Conservation (phyloP, 2,329 filamentous ascomycete genomes). For the Endothia cerciana region DNA sequence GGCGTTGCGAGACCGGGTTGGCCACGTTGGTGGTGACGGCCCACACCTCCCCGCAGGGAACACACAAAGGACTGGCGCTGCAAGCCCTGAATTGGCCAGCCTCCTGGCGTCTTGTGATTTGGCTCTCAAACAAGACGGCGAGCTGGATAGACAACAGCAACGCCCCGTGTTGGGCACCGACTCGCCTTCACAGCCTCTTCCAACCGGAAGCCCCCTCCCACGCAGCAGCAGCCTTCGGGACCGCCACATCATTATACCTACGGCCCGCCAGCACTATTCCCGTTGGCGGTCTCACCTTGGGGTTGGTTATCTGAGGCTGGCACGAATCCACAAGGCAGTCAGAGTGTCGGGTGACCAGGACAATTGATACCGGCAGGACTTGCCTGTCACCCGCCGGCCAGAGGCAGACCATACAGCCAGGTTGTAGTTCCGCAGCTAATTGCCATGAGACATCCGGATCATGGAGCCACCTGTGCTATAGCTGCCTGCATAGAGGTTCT, state of each 20-base stretch:
- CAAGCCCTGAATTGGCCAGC: background rate
- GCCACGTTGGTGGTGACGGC: background rate
- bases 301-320: conserved; percentile 16
- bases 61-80: background rate
- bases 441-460: conserved; percentile 38
- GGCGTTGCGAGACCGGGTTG: background rate
- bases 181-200: conserved; percentile 32
- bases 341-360: conserved; percentile 24
- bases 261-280: conserved; percentile 22
- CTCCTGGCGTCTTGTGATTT: no score
- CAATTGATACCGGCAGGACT: conserved; percentile 22
- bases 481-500: conserved; percentile 34
- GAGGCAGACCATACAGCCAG: no score
- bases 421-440: no score
- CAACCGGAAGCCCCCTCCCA: no score
- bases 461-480: conserved; percentile 39
- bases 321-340: conserved; percentile 23
- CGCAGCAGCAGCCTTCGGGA: conserved; percentile 28
- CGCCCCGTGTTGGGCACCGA: background rate
- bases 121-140: no score
- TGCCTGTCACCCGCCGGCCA: no score
- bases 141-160: no score
- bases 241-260: conserved; percentile 20
- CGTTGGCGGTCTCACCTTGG: conserved; percentile 18
- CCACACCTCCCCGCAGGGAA: background rate